Conservation (phyloP, 805 yeast species). For the Blastobotrys mokoenaii region DNA sequence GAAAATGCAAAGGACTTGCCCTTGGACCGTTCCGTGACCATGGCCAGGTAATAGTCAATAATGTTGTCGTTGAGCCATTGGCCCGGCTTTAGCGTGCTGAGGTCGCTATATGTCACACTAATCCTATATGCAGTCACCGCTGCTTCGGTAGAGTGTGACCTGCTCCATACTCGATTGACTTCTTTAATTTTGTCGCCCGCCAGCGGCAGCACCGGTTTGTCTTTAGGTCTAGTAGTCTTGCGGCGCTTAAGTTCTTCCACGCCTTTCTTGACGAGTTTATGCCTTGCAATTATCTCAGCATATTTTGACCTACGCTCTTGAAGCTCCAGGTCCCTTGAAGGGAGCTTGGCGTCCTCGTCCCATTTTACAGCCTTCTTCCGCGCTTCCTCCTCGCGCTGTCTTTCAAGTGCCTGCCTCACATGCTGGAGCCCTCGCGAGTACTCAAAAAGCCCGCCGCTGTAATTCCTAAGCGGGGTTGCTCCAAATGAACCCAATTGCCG, state of each 20-base stretch:
- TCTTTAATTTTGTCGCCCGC: not conserved
- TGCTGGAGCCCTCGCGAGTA: constrained; percentile 1
- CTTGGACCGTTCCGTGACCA: constrained; percentile 40
- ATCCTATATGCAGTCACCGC: constrained; percentile 29
- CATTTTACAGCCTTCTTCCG: constrained; percentile 1
- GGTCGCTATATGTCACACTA: constrained; percentile 57
- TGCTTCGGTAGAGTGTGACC: constrained; percentile 1
- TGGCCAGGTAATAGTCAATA: constrained; percentile 68
- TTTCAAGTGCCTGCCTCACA: not conserved
- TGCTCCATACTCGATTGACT: constrained; percentile 10
- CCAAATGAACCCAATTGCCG: not conserved
- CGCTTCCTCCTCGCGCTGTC: not conserved
- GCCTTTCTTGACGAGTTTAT: constrained; percentile 8
- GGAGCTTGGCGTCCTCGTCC: constrained; percentile 2
- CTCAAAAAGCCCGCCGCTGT: not conserved
- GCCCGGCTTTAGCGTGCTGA: constrained; percentile 59
- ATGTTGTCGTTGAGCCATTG: constrained; percentile 88
- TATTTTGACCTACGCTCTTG: constrained; percentile 6
- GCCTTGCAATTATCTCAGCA: constrained; percentile 8
- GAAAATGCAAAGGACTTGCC: constrained; percentile 57
- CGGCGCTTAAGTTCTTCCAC: constrained; percentile 10
- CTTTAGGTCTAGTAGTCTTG: constrained; percentile 6
- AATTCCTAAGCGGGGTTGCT: not conserved
- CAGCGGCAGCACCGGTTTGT: constrained; percentile 5
- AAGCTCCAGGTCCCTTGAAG: constrained; percentile 1